Base-by-base conservation (phyloP, 352 stramenopile species). In the Phytophthora foliorum region DNA sequence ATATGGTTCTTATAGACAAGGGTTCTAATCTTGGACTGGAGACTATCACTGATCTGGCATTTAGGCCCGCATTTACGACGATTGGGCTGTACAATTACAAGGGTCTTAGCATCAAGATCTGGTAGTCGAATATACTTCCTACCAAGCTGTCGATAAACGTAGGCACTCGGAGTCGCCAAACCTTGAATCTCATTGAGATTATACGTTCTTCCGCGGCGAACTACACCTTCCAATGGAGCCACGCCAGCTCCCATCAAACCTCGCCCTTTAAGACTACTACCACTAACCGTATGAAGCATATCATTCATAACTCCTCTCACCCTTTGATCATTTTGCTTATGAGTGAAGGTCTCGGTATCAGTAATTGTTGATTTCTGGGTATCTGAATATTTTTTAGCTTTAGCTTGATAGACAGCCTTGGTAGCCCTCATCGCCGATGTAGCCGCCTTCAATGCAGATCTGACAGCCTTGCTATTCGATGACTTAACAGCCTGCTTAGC, bases 101-200 rank as follows among this genome's bases (percentile, higher is more conserved):
- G 55, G 2, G 29, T 53, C 32, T 53, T 48, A 2, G 24, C 21
- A 34, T 63, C 55, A 4, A 63, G 42, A 54, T 63, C 55, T 19
- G 39, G 42, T 17, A 63, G 0, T 29, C 55, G 0, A 8, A 63
- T 63, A 16, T 24, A 63, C 27, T 63, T 63, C 0, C 9, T 36
- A 4, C 56, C 56, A 8, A 63, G 14, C 56, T 63, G n/a, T 0
- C 22, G 21, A 42, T 63, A 63, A 8, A 41, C 25, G 21, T 56
- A 67, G 0, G 60, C 60, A 0, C 0, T 17, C 22, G 60, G 60
- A 21, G 60, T 68, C 4, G 50, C 60, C 22, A 53, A 49, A 7
- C 32, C 60, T 22, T 68, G 60, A 36, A 68, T 62, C 4, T 62
- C 41, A 22, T 68, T 68, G 3, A 68, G 31, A 25, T 68, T 70